Percentiles rank a stretch among this genome's conserved stretches.
These are phyloP conservation scores for Salvia hispanica DNA, from an alignment of 257 asterid species.

Conservation along the genomic window DNA sequence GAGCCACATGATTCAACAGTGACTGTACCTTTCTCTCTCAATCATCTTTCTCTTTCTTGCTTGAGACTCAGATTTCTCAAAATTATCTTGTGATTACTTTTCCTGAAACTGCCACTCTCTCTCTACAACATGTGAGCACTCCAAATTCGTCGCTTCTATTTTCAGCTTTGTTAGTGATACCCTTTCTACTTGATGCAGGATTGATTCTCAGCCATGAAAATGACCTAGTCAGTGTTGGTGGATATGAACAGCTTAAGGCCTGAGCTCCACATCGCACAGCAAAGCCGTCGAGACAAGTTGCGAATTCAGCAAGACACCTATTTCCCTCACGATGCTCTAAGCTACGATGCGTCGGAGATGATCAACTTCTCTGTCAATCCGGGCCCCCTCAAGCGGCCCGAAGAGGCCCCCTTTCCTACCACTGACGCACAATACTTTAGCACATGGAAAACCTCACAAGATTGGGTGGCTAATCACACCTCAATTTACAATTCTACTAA, in stretches of 20 bases:
- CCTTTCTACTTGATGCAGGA: slow-evolving; percentile 28
- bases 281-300: slow-evolving; percentile 69
- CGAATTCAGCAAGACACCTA: slow-evolving; percentile 44
- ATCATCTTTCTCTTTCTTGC: slow-evolving; percentile 34
- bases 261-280: slow-evolving; percentile 72
- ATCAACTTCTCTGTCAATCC: slow-evolving; percentile 22
- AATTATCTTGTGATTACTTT: slow-evolving; percentile 16
- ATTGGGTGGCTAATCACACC: slow-evolving; percentile 33
- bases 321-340: slow-evolving; percentile 25
- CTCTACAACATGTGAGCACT: neutral
- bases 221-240: slow-evolving; percentile 32
- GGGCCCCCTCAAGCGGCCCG: slow-evolving; percentile 24
- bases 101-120: neutral
- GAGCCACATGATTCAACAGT: slow-evolving; percentile 38
- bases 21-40: slow-evolving; percentile 36
- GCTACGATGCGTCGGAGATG: slow-evolving; percentile 47
- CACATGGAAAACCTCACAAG: slow-evolving; percentile 34
- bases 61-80: slow-evolving; percentile 26
- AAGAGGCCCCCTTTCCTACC: neutral
- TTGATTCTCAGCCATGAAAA: neutral
- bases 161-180: neutral
- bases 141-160: too few relatives aligned
- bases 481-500: slow-evolving; percentile 20
- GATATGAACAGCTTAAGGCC: slow-evolving; percentile 51
- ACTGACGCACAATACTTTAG: slow-evolving; percentile 36